Evolutionary conservation across 805 yeast species (phyloP).

Genomic region (Nakazawaea anatomiae): DNA sequence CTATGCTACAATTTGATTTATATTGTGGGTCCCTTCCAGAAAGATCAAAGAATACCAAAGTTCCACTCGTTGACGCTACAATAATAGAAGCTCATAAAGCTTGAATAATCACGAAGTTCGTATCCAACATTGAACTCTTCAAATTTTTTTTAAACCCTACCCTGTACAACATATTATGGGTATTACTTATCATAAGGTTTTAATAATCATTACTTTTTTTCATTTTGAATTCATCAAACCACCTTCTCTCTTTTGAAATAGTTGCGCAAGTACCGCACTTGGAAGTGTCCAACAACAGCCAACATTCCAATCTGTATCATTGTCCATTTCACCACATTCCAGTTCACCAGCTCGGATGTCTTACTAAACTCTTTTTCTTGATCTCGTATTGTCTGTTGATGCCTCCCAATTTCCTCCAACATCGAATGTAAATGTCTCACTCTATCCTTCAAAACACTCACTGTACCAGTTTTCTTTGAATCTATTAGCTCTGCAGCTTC

Average conservation of each 20-base stretch:
- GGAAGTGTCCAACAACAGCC: slow-evolving; percentile 67
- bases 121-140: too few relatives aligned
- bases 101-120: too few relatives aligned
- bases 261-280: slow-evolving; percentile 64
- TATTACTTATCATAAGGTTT: too few relatives aligned
- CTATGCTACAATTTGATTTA: too few relatives aligned
- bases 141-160: too few relatives aligned
- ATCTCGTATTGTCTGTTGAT: slow-evolving; percentile 64
- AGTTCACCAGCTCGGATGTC: slow-evolving; percentile 62
- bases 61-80: too few relatives aligned
- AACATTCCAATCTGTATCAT: slow-evolving; percentile 59
- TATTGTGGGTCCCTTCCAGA: too few relatives aligned
- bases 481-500: slow-evolving; percentile 58
- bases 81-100: too few relatives aligned
- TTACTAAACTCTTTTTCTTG: slow-evolving; percentile 72
- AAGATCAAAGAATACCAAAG: too few relatives aligned
- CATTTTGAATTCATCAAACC: slow-evolving; percentile 21
- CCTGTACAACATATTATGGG: too few relatives aligned
- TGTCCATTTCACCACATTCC: slow-evolving; percentile 71
- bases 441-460: slow-evolving; percentile 49
- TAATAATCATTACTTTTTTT: too few relatives aligned
- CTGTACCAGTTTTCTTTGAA: slow-evolving; percentile 56
- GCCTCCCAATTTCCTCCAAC: slow-evolving; percentile 55
- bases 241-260: slow-evolving; percentile 78
- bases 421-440: slow-evolving; percentile 52